phyloP scores from a whole-genome alignment of 768 basidiomycete species.

The Mycena chlorophos region DNA sequence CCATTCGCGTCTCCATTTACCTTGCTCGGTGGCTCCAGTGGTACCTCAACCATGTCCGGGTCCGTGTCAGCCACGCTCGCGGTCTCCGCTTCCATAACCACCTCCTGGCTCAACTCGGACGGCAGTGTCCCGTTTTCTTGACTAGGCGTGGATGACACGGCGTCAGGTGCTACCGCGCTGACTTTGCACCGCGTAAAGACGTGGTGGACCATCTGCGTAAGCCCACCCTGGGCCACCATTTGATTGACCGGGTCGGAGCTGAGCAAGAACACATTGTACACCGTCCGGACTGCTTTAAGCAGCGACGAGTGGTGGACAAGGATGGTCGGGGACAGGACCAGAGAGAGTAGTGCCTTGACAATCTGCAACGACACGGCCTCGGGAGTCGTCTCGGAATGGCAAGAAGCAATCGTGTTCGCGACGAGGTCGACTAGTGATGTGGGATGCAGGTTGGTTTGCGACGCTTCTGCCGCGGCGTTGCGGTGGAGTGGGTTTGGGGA shows the following conservation, averaged over 20 bases:
- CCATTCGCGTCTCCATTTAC: background rate
- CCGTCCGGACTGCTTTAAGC: constrained; percentile 93
- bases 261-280: constrained; percentile 96
- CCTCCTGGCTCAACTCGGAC: constrained; percentile 9
- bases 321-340: constrained; percentile 83
- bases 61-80: constrained; percentile 1
- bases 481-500: constrained; percentile 58
- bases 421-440: constrained; percentile 90
- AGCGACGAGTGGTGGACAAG: constrained; percentile 95
- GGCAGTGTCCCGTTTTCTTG: constrained; percentile 24
- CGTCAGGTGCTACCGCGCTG: constrained; percentile 27
- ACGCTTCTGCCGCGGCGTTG: constrained; percentile 41
- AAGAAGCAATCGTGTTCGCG: constrained; percentile 90
- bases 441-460: constrained; percentile 52
- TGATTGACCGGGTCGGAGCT: constrained; percentile 91
- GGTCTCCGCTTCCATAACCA: constrained; percentile 1
- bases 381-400: constrained; percentile 84
- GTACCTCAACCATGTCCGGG: background rate
- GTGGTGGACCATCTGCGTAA: constrained; percentile 98
- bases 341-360: constrained; percentile 88
- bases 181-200: constrained; percentile 82
- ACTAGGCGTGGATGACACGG: constrained; percentile 20
- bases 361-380: constrained; percentile 94
- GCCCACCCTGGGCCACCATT: constrained; percentile 95
- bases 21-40: background rate